Base-by-base conservation (phyloP, 1,284 basidiomycete species). In the Tylopilus sp. region DNA sequence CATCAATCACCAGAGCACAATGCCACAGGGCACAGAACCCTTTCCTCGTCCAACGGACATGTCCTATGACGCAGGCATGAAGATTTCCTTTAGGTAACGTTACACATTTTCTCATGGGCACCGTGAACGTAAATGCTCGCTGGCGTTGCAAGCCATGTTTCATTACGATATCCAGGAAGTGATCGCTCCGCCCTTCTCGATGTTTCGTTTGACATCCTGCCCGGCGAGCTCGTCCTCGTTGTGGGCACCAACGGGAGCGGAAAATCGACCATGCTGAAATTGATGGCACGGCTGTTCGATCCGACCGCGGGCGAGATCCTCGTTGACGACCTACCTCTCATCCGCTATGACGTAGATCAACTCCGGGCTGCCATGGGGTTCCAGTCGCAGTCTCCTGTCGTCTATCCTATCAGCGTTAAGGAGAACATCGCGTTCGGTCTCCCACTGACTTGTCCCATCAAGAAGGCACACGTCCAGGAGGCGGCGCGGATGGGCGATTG, bases 191-290 rank as follows among this genome's bases (percentile, higher is more conserved):
- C 64, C 13, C 52, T 77, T 25, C 37, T 55, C 1, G 49, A 69
- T 10, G 63, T 74, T 13, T 72, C 71, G 2, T 67, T 78, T 43
- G 65, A 60, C 1, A 69, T 79, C 41, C 52, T 65, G 2, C 64
- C 74, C 0, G 77, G 77, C 9, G 67, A 75, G 41, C 59, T 78
- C 4, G 68, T 76, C 25, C 68, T 77, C 26, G 62, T 80, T 1
- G 74, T 75, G 0, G 78, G 78, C 10, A 55, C 54, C 11, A 77
- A 76, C 51, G 77, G 76, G 7, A 74, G 72, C 52, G 78, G 77
- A 23, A 81, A 80, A 56, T 71, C 73, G 1, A 68, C 76, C 0
- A 58, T 76, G 16, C 59, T 77, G 6, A 76, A 76, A 45, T 61
- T 79, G 11, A 53, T 81, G 16, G 63, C 70, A 2, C 66, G 75